A percentile compares a stretch with the other conserved stretches of the same genome.
Evolutionary conservation across 176 grass and related monocot genomes (phyloP).

Genomic region (Canna indica): DNA sequence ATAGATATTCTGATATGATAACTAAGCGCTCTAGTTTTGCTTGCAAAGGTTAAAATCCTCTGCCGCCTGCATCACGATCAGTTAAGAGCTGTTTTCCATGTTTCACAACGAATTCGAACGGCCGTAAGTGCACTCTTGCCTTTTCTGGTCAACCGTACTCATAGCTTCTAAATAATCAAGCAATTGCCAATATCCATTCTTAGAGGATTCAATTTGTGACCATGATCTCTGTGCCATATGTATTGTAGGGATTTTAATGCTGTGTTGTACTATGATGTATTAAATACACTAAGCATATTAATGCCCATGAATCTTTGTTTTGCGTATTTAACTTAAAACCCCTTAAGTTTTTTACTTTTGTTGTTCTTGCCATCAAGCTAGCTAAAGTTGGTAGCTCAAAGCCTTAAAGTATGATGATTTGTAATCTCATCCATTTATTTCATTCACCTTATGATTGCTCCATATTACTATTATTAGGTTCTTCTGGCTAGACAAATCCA

Average conservation of each 20-base stretch:
- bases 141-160: not conserved
- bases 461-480: conserved; percentile 35
- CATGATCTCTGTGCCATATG: too few species aligned
- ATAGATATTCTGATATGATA: not conserved
- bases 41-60: conserved; percentile 61
- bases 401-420: too few species aligned
- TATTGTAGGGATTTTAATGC: too few species aligned
- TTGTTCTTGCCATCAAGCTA: not conserved
- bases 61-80: conserved; percentile 79
- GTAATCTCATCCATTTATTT: not conserved
- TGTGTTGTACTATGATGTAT: too few species aligned
- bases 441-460: not conserved
- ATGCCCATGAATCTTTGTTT: too few species aligned
- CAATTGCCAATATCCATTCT: not conserved
- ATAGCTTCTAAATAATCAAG: not conserved
- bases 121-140: conserved; percentile 49
- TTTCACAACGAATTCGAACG: conserved; percentile 55
- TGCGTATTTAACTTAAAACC: too few species aligned
- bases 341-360: too few species aligned
- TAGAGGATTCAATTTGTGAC: too few species aligned
- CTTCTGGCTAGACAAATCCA: conserved; percentile 57
- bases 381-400: too few species aligned
- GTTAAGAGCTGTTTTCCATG: conserved; percentile 69
- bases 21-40: not conserved
- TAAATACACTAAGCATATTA: too few species aligned